phyloP scores from a whole-genome alignment of 192 early-diverging fungal genomes.

The Backusella sp. region DNA sequence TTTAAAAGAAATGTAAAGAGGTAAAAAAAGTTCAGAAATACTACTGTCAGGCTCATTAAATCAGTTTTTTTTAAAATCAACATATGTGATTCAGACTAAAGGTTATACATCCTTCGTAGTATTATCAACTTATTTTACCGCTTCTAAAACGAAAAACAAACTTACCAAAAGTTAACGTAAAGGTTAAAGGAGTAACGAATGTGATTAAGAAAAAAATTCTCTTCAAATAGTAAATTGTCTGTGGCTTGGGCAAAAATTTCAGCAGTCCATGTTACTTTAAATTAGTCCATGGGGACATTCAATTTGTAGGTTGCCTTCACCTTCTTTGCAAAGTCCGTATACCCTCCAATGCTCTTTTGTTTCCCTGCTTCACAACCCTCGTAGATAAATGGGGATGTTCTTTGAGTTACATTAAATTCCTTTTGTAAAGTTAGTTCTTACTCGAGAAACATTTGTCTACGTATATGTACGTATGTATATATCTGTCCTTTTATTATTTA shows the following conservation, averaged over 20 bases:
- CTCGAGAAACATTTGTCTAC: not conserved
- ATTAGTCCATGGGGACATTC: conserved; percentile 13
- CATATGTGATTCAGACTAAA: conserved; percentile 4
- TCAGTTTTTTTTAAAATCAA: conserved; percentile 14
- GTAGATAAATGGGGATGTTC: conserved; percentile 49
- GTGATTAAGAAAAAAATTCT: not conserved
- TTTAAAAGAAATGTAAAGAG: not conserved
- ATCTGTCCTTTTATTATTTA: not conserved
- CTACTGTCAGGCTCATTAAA: conserved; percentile 13
- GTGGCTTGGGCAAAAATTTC: conserved; percentile 13
- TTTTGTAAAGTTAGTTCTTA: not conserved
- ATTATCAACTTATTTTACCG: not conserved
- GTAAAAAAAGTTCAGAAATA: not conserved
- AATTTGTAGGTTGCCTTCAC: conserved; percentile 15
- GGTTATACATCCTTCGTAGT: conserved; percentile 4
- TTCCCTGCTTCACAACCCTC: conserved; percentile 39
- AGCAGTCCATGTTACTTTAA: not conserved
- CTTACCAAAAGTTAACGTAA: not conserved
- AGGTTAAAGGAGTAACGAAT: not conserved
- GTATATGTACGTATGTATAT: not conserved
- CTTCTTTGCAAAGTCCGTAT: conserved; percentile 35
- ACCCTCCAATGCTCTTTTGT: conserved; percentile 42
- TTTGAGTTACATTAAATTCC: conserved; percentile 28
- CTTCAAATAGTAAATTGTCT: not conserved
- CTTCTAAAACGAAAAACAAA: not conserved